A percentile compares a stretch with the other conserved stretches of the same genome.
Conservation (phyloP, 352 stramenopile species). For the Pythium periplocum region DNA sequence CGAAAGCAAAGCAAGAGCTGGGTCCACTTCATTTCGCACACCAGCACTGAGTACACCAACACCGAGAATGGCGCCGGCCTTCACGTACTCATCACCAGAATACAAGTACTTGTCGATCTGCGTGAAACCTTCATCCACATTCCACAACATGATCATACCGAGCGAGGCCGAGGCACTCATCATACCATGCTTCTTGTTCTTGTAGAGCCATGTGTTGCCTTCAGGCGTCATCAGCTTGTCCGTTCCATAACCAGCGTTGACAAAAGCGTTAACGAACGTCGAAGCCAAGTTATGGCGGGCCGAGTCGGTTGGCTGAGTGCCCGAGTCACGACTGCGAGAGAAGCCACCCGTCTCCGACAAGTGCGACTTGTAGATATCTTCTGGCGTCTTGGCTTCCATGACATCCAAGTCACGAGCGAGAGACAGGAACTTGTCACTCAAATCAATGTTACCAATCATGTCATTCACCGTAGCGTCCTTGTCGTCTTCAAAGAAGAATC, state of each 20-base stretch:
- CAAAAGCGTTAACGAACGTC: constrained; percentile 99
- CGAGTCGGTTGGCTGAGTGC: constrained; percentile 90
- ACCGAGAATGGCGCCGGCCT: constrained; percentile 96
- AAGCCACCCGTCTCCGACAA: constrained; percentile 93
- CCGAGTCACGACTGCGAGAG: constrained; percentile 59
- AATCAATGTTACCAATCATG: constrained; percentile 95
- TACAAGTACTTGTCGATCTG: constrained; percentile 99
- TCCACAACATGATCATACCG: constrained; percentile 98
- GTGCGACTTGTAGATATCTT: constrained; percentile 99
- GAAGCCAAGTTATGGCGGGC: constrained; percentile 97
- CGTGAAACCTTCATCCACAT: constrained; percentile 98
- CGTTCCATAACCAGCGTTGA: constrained; percentile 97
- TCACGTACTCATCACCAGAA: constrained; percentile 97
- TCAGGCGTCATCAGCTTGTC: constrained; percentile 95
- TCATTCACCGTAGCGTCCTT: constrained; percentile 88
- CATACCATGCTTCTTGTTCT: constrained; percentile 99
- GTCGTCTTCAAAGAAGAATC: constrained; percentile 93
- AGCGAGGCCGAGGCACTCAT: constrained; percentile 97
- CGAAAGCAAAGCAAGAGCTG: constrained; percentile 94
- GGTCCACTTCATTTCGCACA: constrained; percentile 96
- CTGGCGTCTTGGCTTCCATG: constrained; percentile 94
- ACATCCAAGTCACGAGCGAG: constrained; percentile 97
- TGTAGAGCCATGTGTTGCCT: constrained; percentile 98
- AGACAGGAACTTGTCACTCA: constrained; percentile 95
- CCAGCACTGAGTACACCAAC: constrained; percentile 94